phyloP scores from a whole-genome alignment of 208 protist species.

The Wallacemonas collosoma region DNA sequence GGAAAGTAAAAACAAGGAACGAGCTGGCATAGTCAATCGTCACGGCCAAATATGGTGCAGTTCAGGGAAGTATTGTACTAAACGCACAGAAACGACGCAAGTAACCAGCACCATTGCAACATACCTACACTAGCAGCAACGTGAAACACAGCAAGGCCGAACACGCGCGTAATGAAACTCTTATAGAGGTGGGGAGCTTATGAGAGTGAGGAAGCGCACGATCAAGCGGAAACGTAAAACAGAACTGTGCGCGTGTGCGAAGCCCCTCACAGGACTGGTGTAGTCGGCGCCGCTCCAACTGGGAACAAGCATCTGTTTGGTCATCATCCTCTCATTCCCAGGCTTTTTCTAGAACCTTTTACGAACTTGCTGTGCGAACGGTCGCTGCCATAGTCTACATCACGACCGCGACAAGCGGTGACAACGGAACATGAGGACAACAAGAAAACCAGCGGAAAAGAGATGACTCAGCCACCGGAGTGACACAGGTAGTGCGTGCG shows the following conservation, averaged over 20 bases:
- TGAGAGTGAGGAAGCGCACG: background rate
- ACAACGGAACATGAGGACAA: background rate
- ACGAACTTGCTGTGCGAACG: background rate
- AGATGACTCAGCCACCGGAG: background rate
- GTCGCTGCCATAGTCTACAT: background rate
- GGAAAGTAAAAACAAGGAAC: background rate
- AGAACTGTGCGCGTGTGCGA: background rate
- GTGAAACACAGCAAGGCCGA: background rate
- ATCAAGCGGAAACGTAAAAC: background rate
- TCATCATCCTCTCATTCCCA: background rate
- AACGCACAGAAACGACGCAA: no score
- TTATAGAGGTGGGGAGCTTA: background rate
- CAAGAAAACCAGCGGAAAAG: background rate
- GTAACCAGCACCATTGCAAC: no score
- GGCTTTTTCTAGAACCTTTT: background rate
- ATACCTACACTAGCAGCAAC: background rate
- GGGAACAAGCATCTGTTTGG: constrained; percentile 16
- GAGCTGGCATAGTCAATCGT: background rate
- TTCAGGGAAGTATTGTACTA: no score
- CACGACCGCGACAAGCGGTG: background rate
- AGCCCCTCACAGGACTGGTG: background rate
- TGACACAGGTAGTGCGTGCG: no score
- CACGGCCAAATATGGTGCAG: no score
- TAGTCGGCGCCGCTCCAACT: background rate
- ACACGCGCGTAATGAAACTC: background rate